Evolutionary conservation across 2,329 filamentous ascomycete genomes (phyloP), one percentile per base, ranked within the genome.

Genomic region (Pseudocercospora fijiensis): DNA sequence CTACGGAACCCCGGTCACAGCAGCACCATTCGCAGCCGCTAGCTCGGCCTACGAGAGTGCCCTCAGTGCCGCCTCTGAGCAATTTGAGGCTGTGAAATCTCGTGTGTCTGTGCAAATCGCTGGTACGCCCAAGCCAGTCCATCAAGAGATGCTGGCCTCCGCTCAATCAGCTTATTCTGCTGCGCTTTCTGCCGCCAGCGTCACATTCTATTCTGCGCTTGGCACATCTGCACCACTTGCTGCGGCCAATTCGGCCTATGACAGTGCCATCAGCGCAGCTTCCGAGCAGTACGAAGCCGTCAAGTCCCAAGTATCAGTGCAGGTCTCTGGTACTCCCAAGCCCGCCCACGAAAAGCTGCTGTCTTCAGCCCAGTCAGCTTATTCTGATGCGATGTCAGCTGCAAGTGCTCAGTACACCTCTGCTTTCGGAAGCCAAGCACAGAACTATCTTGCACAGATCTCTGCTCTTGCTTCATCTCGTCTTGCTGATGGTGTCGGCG

Each of bases 391-490:
- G 1, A 73, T 90, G 10, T 82, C 82, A 0, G 83, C 83, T 5
- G 89, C 89, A 13, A 88, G 83, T 69, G 81, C 83, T 8, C 83
- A 83, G 26, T 77, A 90, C 6, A 80, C 84, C 43, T 81, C 80
- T 27, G 86, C 85, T 3, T 74, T 86, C 16, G 47, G 47, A 16
- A 24, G 18, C 13, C 62, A 59, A 10, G 59, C 63, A 3, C 64
- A 63, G 51, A 57, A 52, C 8, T 62, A 60, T 27, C 47, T 63
- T 10, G 37, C 53, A 28, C 63, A 61, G 57, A 83, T 88, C 28
- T 85, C 84, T 58, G 86, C 89, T 0, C 84, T 92, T 67, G 91
- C 91, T 0, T 85, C 89, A 0, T 86, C 88, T 27, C 85, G 85
- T 61, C 81, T 94, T 18, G 84, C 86, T 13, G 88, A 91, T 70